Conservation (phyloP, 306 rosid species). For the Erythrophleum fordii region DNA sequence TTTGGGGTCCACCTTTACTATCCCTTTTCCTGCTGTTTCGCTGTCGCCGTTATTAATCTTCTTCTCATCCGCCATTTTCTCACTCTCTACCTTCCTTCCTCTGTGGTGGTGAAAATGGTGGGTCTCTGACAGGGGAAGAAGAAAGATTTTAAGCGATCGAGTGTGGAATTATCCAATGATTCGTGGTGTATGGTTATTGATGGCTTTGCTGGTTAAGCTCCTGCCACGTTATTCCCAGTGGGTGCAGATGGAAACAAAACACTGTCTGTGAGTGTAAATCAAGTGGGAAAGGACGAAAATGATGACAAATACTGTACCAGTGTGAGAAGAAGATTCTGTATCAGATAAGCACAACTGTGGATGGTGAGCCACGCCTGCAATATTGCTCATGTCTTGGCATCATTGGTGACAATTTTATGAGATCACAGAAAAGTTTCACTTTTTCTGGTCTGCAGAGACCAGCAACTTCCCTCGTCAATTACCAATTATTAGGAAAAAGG, state of each 20-base stretch:
- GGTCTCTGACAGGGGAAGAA: neutral
- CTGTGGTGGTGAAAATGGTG: neutral
- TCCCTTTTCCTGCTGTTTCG: neutral
- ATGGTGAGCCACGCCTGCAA: neutral
- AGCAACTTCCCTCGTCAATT: too few relatives aligned
- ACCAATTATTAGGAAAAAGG: too few relatives aligned
- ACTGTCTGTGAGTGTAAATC: neutral
- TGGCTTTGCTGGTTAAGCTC: slow-evolving; percentile 2
- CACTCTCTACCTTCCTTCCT: neutral
- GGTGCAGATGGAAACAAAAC: neutral
- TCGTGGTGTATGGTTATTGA: neutral
- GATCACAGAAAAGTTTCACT: neutral
- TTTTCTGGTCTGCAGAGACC: too few relatives aligned
- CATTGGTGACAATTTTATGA: neutral
- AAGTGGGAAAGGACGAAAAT: neutral
- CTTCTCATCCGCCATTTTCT: slow-evolving; percentile 44
- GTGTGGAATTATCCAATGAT: neutral
- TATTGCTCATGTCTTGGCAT: too few relatives aligned
- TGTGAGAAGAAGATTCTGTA: neutral
- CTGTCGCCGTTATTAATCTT: too few relatives aligned
- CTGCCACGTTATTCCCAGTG: slow-evolving; percentile 32
- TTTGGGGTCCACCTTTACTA: slow-evolving; percentile 68
- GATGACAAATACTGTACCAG: neutral
- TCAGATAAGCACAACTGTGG: neutral
- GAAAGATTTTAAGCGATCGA: neutral